Conservation (phyloP, 768 basidiomycete genomes). For the Leccinellum albellum region DNA sequence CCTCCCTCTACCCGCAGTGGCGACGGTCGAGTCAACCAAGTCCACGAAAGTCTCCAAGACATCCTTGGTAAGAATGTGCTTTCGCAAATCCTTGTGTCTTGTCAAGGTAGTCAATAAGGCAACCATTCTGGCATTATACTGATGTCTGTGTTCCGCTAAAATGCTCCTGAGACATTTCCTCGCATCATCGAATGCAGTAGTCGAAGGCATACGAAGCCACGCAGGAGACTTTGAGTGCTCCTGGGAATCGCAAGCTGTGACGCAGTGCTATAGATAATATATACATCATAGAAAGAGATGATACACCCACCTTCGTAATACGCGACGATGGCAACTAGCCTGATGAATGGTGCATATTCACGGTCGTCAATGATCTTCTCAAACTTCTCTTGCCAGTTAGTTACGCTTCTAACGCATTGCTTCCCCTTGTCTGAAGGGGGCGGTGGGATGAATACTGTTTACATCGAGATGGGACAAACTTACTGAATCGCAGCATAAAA, state of each 20-base stretch:
- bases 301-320: not conserved
- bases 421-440: constrained; percentile 16
- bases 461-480: not conserved
- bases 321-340: not conserved
- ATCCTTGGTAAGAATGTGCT: not conserved
- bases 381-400: not conserved
- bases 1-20: not conserved
- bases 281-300: not conserved
- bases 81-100: not conserved
- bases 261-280: not conserved
- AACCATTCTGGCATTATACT: not conserved
- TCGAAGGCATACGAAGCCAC: too few species aligned
- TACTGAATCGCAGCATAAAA: not conserved
- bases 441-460: not conserved
- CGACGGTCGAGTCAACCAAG: not conserved
- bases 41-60: not conserved
- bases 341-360: not conserved
- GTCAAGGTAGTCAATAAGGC: not conserved
- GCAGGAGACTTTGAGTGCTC: not conserved
- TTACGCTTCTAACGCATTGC: not conserved
- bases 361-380: not conserved
- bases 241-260: not conserved
- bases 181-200: not conserved
- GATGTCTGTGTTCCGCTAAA: not conserved
- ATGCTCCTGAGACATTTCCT: not conserved